A percentile compares a stretch with the other conserved stretches of the same genome.
Evolutionary conservation across 2,329 filamentous ascomycete species (phyloP).

Genomic region (Aspergillus niger): DNA sequence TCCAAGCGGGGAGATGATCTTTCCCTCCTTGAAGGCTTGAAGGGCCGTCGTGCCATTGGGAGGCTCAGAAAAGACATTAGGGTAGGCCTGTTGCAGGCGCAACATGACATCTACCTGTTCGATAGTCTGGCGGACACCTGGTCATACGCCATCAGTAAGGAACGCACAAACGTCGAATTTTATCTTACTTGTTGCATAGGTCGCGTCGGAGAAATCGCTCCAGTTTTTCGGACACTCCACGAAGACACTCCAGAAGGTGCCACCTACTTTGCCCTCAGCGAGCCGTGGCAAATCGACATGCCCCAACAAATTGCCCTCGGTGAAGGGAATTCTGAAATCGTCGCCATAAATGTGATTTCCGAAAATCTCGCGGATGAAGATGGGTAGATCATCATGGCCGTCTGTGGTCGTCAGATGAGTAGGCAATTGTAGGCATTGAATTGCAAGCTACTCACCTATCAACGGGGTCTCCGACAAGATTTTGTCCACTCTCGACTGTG

Average conservation of each 20-base stretch:
- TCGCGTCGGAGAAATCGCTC: conserved; percentile 71
- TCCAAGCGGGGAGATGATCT: conserved; percentile 75
- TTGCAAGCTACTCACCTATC: conserved; percentile 42
- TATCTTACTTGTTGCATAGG: conserved; percentile 65
- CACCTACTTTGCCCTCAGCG: conserved; percentile 65
- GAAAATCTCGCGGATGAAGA: conserved; percentile 66
- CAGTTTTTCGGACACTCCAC: conserved; percentile 73
- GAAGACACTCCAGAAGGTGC: conserved; percentile 92
- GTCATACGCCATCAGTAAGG: not conserved
- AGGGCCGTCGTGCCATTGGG: conserved; percentile 64
- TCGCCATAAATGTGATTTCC: conserved; percentile 76
- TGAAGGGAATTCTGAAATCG: conserved; percentile 58
- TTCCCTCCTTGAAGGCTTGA: conserved; percentile 60
- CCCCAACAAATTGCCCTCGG: conserved; percentile 64
- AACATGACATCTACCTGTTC: conserved; percentile 42
- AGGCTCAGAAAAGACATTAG: conserved; percentile 55
- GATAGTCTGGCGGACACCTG: conserved; percentile 36
- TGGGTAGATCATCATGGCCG: conserved; percentile 85
- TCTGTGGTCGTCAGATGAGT: conserved; percentile 53
- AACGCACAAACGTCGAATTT: not conserved
- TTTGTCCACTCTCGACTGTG: conserved; percentile 44
- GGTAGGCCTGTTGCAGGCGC: conserved; percentile 37
- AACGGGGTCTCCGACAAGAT: conserved; percentile 52
- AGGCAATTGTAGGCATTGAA: no score
- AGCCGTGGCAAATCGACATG: conserved; percentile 83